These are phyloP conservation scores for Aspergillus saccharolyticus DNA, from an alignment of 495 filamentous ascomycete species.

Conservation along the genomic window DNA sequence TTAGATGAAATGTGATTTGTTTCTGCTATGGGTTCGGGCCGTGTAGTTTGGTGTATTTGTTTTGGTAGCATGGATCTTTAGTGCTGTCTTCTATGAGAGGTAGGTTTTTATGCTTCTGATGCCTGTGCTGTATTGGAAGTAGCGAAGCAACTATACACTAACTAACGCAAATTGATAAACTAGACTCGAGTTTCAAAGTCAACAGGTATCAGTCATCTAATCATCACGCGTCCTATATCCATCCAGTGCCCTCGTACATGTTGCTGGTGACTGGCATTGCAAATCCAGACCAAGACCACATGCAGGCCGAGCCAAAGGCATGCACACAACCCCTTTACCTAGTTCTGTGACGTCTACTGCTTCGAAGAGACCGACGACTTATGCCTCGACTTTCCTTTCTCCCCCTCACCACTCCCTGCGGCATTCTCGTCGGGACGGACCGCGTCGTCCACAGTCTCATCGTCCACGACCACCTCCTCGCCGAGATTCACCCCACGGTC, in stretches of 20 bases:
- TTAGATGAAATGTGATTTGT: conserved; percentile 27
- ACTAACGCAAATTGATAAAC: no score
- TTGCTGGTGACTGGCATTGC: no score
- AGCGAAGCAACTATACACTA: no score
- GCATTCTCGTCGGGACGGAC: not conserved
- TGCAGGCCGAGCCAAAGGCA: no score
- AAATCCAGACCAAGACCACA: no score
- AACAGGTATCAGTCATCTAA: no score
- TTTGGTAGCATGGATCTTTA: not conserved
- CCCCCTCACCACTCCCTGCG: not conserved
- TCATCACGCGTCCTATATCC: no score
- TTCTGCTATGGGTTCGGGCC: not conserved
- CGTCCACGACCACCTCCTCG: conserved; percentile 1
- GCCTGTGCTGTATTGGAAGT: no score
- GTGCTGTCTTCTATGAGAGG: no score
- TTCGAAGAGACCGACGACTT: not conserved
- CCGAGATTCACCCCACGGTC: conserved; percentile 40
- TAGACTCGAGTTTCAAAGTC: no score
- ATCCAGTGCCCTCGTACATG: no score
- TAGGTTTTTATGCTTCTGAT: no score
- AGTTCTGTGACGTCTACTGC: not conserved
- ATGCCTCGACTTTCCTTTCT: not conserved
- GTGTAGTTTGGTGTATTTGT: not conserved
- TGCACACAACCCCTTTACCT: not conserved
- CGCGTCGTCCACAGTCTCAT: not conserved